Conservation (phyloP, 2,329 filamentous ascomycete species). For the Trichoderma sp. region DNA sequence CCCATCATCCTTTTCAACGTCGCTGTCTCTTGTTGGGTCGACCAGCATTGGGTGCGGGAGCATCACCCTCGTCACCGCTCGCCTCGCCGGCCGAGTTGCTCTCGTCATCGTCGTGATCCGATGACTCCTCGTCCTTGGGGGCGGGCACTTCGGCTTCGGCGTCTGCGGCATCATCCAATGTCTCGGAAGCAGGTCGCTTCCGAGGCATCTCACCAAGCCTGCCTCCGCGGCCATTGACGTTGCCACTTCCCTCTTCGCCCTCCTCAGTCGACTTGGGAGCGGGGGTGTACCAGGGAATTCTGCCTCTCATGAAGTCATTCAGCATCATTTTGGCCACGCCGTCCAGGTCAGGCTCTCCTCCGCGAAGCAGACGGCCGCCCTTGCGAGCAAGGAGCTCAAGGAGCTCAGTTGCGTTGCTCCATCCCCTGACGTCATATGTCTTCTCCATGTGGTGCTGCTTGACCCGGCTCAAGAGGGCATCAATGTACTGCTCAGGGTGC, state of each 20-base stretch:
- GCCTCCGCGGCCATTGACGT: conserved; percentile 72
- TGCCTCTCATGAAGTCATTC: conserved; percentile 93
- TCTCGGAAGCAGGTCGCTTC: conserved; percentile 70
- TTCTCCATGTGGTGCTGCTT: conserved; percentile 87
- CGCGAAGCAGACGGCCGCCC: conserved; percentile 80
- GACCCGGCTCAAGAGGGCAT: conserved; percentile 75
- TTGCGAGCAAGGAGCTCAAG: conserved; percentile 86
- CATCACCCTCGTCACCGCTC: conserved; percentile 41
- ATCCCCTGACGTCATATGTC: conserved; percentile 86
- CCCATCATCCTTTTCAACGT: conserved; percentile 30
- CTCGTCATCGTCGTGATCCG: conserved; percentile 45
- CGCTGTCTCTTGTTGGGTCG: conserved; percentile 36
- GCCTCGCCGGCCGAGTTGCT: conserved; percentile 42
- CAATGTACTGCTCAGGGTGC: conserved; percentile 93
- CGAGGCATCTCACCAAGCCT: conserved; percentile 83
- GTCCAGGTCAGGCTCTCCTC: conserved; percentile 92
- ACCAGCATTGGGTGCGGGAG: conserved; percentile 18
- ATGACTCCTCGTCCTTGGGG: conserved; percentile 38
- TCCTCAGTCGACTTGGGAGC: conserved; percentile 58
- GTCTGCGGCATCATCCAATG: conserved; percentile 47
- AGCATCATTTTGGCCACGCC: conserved; percentile 96
- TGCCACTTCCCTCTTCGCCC: conserved; percentile 52
- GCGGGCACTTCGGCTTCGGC: conserved; percentile 35
- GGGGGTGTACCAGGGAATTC: conserved; percentile 93
- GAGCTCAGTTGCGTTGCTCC: conserved; percentile 76